Evolutionary conservation across 805 yeast species (phyloP), one percentile per base, ranked within the genome.

Genomic region (Saccharomycopsis selenospora): DNA sequence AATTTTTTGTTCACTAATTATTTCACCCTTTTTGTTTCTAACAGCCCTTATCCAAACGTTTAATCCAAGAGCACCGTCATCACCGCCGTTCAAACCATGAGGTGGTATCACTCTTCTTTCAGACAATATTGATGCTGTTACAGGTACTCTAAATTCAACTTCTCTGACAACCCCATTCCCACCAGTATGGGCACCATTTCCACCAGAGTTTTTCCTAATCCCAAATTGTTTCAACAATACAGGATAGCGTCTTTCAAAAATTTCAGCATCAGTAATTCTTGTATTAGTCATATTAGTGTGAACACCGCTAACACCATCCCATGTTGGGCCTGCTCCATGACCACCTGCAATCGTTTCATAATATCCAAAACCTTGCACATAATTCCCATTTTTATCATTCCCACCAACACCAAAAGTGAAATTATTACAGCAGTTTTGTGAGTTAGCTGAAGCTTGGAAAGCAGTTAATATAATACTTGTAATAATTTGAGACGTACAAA

Each of bases 341-440:
- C 97, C 97, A 51, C 97, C 97, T 50, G 95, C 93, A 52, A 90
- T 88, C 0, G 97, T 90, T 62, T 89, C 96, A 62, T 89, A 89
- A 63, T 89, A 89, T 0, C 96, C 96, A 63, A 87, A 88, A 0
- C 90, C 88, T 49, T 75, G 71, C 6, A 71, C 65, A 64, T 72
- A 69, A 52, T 77, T 59, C 60, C 80, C 68, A 65, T 71, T 61
- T 55, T 74, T 57, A 8, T 65, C 66, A 50, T 75, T 74, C 42
- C 88, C 91, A 53, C 82, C 86, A 24, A 76, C 77, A 22, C 97
- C 97, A 69, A 52, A 91, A 0, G 96, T 90, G 57, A 91, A 78
- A 66, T 91, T 93, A 66, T 93, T 91, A 64, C 96, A 87, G 51
- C 93, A 89, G 40, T 97, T 96, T 66, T 91, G 98, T 1, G 97